Base-by-base conservation (phyloP, 2,329 filamentous ascomycete genomes). In the Aureobasidium sp. region DNA sequence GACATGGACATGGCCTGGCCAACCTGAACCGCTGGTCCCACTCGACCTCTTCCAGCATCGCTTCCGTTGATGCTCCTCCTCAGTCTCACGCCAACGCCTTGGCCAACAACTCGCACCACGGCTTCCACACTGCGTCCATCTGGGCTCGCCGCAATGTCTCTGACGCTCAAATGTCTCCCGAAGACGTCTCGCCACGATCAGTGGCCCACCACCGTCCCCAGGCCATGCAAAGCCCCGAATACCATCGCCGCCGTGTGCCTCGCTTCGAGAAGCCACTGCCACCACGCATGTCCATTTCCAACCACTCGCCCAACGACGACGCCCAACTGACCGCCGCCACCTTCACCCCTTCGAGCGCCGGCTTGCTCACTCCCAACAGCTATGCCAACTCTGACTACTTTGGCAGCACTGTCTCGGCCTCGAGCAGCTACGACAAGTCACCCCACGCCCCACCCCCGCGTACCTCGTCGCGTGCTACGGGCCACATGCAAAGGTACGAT, bases 21-120 rank as follows among this genome's bases (percentile, higher is more conserved):
- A 78, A 74, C 55, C 66, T 79, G 50, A 78, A 80, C 61, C 75
- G 78, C 58, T 80, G 78, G 78, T 80, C 79, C 30, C 77, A 80
- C 58, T 79, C 76, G 16, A 80, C 78, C 21, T 65, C 71, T 25
- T 77, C 75, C 41, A 78, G 74, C 64, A 70, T 68, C 41, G 63
- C 65, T n/a, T 71, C 71, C 29, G 58, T 62, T 12, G 37, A 40
- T 27, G 14, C 37, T 3, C 48, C 27, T 19, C 37, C 48, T 7
- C 12, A 34, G 11, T 12, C 30, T 5, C 30, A 34, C 30, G 30
- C 30, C 16, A n/a, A 38, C 38, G 38, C 22, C 38, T 40, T 6
- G 19, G 27, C 22, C 24, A 39, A 49, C 10, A 14, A 32, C 6
- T 29, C 32, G 11, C 14, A 16, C 48, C 52, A 51, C 37, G 48